Base-by-base conservation (phyloP, 192 early-diverging fungal genomes). In the Coemansia sp. region DNA sequence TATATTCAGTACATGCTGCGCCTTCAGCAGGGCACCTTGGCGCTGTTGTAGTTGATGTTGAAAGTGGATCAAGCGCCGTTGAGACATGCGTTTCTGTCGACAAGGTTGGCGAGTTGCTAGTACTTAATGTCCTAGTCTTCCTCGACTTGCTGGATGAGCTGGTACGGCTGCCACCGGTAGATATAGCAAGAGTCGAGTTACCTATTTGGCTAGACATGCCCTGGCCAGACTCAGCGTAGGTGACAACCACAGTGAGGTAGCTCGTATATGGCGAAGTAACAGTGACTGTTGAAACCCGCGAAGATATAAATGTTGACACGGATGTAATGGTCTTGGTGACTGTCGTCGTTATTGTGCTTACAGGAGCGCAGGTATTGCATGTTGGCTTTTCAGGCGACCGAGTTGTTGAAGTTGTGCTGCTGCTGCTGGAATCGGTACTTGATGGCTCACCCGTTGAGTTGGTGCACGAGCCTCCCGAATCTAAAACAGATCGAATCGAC, bases 11-110 rank as follows among this genome's bases (percentile, higher is more conserved):
- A 46, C 86, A 87, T 22, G 72, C 39, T 12, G 41, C 64, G 8
- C 86, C 86, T 9, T 76, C 76, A 10, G 68, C 69, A 0, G 73
- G 84, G 36, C 84, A 83, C 7, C 47, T 60, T 5, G 61, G 32
- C 12, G 65, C 47, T 10, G 60, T 19, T 51, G 84, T 56, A 15
- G 67, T 71, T 27, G 25, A 63, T 63, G 8, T 40, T 1, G 31
- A 49, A 37, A 17, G 42, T 19, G 64, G 36, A 20, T 57, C 29
- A 42, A 12, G 39, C 15, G 32, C 15, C 1, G 25, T 47, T 39
- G 64, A 9, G n/a, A 36, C 9, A 17, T 17, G 40, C 11, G 39
- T 22, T 20, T 6, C 39, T 59, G 56, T 59, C 11, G 43, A 10
- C 19, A 47, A 27, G 53, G 10, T 53, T 4, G 49, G 1, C 27